These are phyloP conservation scores for Pseudopyricularia javanii DNA, from an alignment of 2,329 filamentous ascomycete species.

Conservation along the genomic window DNA sequence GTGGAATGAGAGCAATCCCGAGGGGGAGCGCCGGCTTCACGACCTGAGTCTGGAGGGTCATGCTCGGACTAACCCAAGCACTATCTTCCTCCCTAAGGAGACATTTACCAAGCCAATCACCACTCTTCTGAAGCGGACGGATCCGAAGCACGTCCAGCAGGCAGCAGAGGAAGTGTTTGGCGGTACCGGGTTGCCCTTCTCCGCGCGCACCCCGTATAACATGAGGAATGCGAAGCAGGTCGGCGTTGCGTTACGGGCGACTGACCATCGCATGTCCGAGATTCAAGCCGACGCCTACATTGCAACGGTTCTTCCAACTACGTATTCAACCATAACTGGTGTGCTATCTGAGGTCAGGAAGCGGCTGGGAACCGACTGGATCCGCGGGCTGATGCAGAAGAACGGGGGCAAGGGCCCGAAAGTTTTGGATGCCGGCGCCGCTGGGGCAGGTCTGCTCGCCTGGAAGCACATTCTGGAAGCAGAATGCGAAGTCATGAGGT, in stretches of 20 bases:
- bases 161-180: slow-evolving; percentile 67
- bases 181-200: slow-evolving; percentile 63
- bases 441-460: slow-evolving; percentile 60
- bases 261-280: slow-evolving; percentile 54
- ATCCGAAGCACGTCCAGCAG: slow-evolving; percentile 62
- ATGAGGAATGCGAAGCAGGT: slow-evolving; percentile 48
- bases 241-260: slow-evolving; percentile 50
- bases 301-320: slow-evolving; percentile 55
- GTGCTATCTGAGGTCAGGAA: slow-evolving; percentile 63
- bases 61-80: slow-evolving; percentile 61
- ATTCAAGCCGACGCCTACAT: slow-evolving; percentile 67
- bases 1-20: slow-evolving; percentile 16
- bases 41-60: slow-evolving; percentile 62
- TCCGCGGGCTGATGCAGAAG: slow-evolving; percentile 48
- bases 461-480: slow-evolving; percentile 69
- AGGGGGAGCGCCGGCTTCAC: slow-evolving; percentile 46
- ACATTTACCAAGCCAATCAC: slow-evolving; percentile 59
- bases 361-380: slow-evolving; percentile 59
- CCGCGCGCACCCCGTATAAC: slow-evolving; percentile 54
- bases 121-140: slow-evolving; percentile 52
- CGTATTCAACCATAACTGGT: slow-evolving; percentile 56
- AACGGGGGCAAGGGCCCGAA: slow-evolving; percentile 44
- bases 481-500: slow-evolving; percentile 64
- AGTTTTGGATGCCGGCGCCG: slow-evolving; percentile 63
- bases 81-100: slow-evolving; percentile 61